Percentiles rank a stretch among this genome's conserved stretches.
These are phyloP conservation scores for Cystofilobasidium capitatum DNA, from an alignment of 768 basidiomycete species.

Conservation along the genomic window DNA sequence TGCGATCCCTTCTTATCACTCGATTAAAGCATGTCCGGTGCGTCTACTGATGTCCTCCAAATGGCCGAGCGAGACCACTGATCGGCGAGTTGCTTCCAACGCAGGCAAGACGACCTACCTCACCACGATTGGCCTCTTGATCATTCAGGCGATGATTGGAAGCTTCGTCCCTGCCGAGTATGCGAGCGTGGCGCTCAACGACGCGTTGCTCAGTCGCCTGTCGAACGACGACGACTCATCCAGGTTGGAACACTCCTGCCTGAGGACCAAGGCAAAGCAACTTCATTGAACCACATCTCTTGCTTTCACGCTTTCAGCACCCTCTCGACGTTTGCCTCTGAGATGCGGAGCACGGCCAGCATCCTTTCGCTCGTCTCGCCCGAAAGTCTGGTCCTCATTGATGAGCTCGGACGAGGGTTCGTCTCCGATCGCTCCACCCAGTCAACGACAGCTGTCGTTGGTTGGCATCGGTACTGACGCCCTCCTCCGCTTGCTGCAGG, in stretches of 20 bases:
- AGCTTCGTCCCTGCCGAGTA: conserved; percentile 73
- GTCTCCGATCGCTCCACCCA: not conserved
- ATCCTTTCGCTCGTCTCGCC: conserved; percentile 67
- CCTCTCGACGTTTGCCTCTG: conserved; percentile 86
- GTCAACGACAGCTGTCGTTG: not conserved
- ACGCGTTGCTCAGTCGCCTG: conserved; percentile 70
- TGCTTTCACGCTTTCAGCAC: conserved; percentile 43
- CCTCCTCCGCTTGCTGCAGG: conserved; percentile 47
- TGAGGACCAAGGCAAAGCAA: not conserved
- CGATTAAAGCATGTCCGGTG: conserved; percentile 53
- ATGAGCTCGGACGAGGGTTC: conserved; percentile 49
- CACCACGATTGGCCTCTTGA: conserved; percentile 47
- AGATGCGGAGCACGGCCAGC: conserved; percentile 88
- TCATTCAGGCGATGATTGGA: conserved; percentile 24
- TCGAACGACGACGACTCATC: conserved; percentile 58
- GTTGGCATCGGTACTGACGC: no score
- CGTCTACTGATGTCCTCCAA: conserved; percentile 8
- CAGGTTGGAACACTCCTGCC: no score
- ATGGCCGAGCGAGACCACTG: no score
- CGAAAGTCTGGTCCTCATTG: conserved; percentile 65
- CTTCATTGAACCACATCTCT: conserved; percentile 44
- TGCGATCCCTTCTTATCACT: not conserved
- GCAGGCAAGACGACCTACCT: conserved; percentile 87
- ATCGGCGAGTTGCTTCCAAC: not conserved
- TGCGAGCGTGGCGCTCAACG: conserved; percentile 81